Base-by-base conservation (phyloP, 495 filamentous ascomycete species). In the Lentithecium fluviatile region DNA sequence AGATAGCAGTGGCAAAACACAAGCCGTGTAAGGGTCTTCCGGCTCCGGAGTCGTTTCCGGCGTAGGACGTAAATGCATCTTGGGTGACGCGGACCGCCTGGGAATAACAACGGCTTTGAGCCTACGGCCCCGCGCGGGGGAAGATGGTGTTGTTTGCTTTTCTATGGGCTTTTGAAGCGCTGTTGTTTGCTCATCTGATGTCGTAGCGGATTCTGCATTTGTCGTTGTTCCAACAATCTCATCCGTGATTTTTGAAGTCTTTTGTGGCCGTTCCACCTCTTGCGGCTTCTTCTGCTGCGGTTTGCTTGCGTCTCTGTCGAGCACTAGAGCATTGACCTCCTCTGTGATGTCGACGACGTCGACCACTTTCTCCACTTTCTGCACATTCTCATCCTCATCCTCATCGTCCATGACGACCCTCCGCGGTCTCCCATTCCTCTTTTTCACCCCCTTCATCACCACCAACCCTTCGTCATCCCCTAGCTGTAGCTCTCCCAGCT, bases 1-100 rank as follows among this genome's bases (percentile, higher is more conserved):
- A 1, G 52, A 19, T 0, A 70, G 42, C 2, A 70, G 25, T 4
- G 68, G 62, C 6, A 17, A 13, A n/a, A 48, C 50, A 46, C 68
- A 60, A 19, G 37, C 43, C 1, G 53, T 48, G 45, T 56, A 60
- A 21, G 60, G 29, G 23, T 60, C 36, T 17, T 55, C 50, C 11
- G 47, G 29, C n/a, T 23, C 32, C 1, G 56, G 50, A 1, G 36
- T 40, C 13, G 36, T 49, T 29, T 60, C 37, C 2, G 51, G 55
- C 19, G 59, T 55, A 3, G 53, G 60, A 10, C 25, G 52, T 24
- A 43, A 36, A 1, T 0, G 34, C 48, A 52, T 54, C n/a, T 46
- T 21, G 34, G 34, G n/a, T 7, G 20, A 45, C 34, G 46, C 11
- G 20, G 20, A 13, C 6, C 19, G 37, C 20, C 54, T 40, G 11